phyloP scores from a whole-genome alignment of 164 flowering plant genomes.

The Litsea cubeba region DNA sequence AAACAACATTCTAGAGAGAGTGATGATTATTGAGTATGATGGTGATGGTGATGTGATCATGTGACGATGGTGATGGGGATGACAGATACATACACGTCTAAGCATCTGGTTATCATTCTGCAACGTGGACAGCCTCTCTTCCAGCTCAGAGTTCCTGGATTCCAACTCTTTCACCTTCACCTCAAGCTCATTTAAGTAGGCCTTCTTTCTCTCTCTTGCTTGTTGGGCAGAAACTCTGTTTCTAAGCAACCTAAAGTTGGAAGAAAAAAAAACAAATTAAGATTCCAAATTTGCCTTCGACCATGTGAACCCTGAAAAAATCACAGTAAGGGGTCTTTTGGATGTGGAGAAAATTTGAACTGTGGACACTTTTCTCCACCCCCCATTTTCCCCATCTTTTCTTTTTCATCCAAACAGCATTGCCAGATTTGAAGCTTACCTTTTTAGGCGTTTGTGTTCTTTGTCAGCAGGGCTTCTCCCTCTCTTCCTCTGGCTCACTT shows the following conservation, averaged over 20 bases:
- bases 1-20: not conserved
- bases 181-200: conserved; percentile 81
- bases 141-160: conserved; percentile 81
- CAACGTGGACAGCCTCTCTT: conserved; percentile 89
- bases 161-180: conserved; percentile 75
- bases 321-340: not conserved
- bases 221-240: conserved; percentile 99
- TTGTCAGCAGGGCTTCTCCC: conserved; percentile 94
- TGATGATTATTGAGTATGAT: not conserved
- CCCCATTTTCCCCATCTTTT: not conserved
- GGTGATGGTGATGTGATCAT: not conserved
- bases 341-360: too few relatives aligned
- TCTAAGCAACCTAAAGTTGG: conserved; percentile 65
- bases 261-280: not conserved
- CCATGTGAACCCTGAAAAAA: not conserved
- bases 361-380: conserved; percentile 6
- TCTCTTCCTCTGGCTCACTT: conserved; percentile 51
- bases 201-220: conserved; percentile 98
- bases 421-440: conserved; percentile 36
- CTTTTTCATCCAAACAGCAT: not conserved
- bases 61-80: conserved; percentile 1
- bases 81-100: conserved; percentile 68
- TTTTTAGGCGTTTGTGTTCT: conserved; percentile 84
- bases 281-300: not conserved
- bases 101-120: conserved; percentile 99